Percentiles rank a stretch among this genome's conserved stretches.
phyloP scores from a whole-genome alignment of 2,329 filamentous ascomycete species.

The Trichoderma koningiopsis region DNA sequence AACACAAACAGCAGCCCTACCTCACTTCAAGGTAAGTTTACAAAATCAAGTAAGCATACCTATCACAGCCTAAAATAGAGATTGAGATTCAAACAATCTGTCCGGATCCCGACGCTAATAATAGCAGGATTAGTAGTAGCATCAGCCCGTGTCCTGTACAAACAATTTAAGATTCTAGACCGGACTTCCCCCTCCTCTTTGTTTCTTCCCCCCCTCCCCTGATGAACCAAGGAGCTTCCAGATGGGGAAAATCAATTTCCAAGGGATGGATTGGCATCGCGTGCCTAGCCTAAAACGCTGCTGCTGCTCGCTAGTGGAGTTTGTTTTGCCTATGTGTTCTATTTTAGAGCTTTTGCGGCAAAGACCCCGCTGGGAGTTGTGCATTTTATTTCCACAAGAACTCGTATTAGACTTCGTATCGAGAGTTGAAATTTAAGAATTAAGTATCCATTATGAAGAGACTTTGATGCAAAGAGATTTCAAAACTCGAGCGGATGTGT shows the following conservation, averaged over 20 bases:
- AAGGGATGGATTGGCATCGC: background rate
- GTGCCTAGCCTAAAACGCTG: conserved; percentile 3
- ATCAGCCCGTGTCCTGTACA: background rate
- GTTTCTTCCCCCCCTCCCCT: background rate
- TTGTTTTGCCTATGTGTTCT: background rate
- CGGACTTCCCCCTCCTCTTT: background rate
- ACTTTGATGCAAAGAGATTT: background rate
- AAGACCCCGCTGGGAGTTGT: background rate
- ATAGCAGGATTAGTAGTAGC: background rate
- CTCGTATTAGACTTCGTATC: background rate
- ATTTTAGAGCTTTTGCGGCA: background rate
- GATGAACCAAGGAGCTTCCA: background rate
- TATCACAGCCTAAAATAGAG: background rate
- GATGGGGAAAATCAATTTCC: conserved; percentile 5
- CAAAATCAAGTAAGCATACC: background rate
- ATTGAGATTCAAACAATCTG: background rate
- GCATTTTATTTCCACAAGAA: background rate
- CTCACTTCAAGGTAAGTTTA: background rate
- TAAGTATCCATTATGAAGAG: background rate
- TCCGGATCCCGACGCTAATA: background rate
- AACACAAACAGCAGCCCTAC: background rate
- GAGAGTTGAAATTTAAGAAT: background rate
- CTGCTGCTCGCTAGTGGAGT: background rate
- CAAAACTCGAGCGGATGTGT: background rate
- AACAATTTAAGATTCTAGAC: background rate